phyloP scores from a whole-genome alignment of 23 red algal species.

The Agarophyton chilense region DNA sequence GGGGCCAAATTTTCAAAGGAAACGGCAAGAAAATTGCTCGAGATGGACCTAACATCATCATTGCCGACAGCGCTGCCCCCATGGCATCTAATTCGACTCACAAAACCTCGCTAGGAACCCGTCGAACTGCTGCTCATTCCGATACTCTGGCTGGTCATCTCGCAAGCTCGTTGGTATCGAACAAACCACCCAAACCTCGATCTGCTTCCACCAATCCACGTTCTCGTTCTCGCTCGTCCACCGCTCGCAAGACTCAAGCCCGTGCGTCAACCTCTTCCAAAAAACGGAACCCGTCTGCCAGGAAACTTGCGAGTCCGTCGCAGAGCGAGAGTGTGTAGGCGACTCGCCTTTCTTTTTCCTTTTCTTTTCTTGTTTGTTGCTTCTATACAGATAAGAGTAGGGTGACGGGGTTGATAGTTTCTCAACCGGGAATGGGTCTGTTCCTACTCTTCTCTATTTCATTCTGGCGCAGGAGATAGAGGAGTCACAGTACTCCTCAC shows the following conservation, averaged over 20 bases:
- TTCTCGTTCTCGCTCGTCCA: neutral
- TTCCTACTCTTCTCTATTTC: neutral
- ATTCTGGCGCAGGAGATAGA: neutral
- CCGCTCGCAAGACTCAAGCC: slow-evolving; percentile 16
- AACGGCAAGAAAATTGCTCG: slow-evolving; percentile 70
- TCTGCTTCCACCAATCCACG: neutral
- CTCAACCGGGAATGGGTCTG: neutral
- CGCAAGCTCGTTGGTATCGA: slow-evolving; percentile 13
- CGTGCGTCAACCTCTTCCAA: slow-evolving; percentile 14
- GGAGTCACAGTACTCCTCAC: neutral
- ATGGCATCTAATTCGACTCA: neutral
- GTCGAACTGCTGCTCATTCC: slow-evolving; percentile 36
- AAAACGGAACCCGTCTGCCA: slow-evolving; percentile 26
- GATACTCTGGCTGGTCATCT: slow-evolving; percentile 33
- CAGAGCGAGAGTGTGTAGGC: slow-evolving; percentile 17
- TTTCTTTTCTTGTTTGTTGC: neutral
- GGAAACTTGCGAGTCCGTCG: slow-evolving; percentile 48
- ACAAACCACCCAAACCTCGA: neutral
- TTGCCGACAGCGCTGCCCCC: slow-evolving; percentile 28
- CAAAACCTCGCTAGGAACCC: neutral
- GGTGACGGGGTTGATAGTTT: neutral
- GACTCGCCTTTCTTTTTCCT: neutral
- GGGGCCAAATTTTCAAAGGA: slow-evolving; percentile 46
- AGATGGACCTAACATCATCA: slow-evolving; percentile 66
- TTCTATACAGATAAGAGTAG: neutral